phyloP scores from a whole-genome alignment of 2,329 filamentous ascomycete species.

The Colletotrichum brevisporum region DNA sequence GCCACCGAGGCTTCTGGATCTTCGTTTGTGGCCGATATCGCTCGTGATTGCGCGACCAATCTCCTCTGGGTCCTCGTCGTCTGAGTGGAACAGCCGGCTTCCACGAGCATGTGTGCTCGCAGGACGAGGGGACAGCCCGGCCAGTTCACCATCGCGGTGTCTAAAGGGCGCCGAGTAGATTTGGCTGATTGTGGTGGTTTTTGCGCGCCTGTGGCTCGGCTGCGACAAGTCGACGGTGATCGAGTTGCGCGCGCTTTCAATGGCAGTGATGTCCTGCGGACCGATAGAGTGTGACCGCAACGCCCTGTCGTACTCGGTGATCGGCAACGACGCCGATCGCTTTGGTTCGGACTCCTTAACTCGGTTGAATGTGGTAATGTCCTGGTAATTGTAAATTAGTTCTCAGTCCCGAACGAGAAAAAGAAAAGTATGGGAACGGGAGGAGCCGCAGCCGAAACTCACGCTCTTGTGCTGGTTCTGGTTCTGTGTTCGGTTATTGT shows the following conservation, averaged over 20 bases:
- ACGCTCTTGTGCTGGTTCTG: slow-evolving; percentile 67
- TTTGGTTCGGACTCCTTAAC: slow-evolving; percentile 59
- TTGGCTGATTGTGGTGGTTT: slow-evolving; percentile 56
- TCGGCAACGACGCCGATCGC: slow-evolving; percentile 70
- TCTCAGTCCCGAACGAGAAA: neutral
- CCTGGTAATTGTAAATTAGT: slow-evolving; percentile 47
- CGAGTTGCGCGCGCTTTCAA: slow-evolving; percentile 68
- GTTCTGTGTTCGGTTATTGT: slow-evolving; percentile 51
- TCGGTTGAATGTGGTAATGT: slow-evolving; percentile 54
- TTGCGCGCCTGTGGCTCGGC: slow-evolving; percentile 56
- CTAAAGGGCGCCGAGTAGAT: slow-evolving; percentile 54
- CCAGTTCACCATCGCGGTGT: slow-evolving; percentile 58
- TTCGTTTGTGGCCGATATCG: slow-evolving; percentile 65
- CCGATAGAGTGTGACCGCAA: slow-evolving; percentile 74
- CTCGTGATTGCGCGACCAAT: slow-evolving; percentile 76
- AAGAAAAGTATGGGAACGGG: slow-evolving; percentile 28
- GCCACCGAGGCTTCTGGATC: slow-evolving; percentile 70
- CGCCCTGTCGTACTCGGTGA: slow-evolving; percentile 73
- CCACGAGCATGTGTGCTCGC: slow-evolving; percentile 71
- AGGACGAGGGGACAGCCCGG: slow-evolving; percentile 72
- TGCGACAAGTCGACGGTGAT: slow-evolving; percentile 60
- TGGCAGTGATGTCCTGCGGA: slow-evolving; percentile 67
- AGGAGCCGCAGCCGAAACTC: slow-evolving; percentile 48
- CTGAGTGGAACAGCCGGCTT: slow-evolving; percentile 52
- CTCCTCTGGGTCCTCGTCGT: slow-evolving; percentile 62